Evolutionary conservation across 371 early-diverging fungal species (phyloP), one percentile per base, ranked within the genome.

Genomic region (Mortierella sp.): DNA sequence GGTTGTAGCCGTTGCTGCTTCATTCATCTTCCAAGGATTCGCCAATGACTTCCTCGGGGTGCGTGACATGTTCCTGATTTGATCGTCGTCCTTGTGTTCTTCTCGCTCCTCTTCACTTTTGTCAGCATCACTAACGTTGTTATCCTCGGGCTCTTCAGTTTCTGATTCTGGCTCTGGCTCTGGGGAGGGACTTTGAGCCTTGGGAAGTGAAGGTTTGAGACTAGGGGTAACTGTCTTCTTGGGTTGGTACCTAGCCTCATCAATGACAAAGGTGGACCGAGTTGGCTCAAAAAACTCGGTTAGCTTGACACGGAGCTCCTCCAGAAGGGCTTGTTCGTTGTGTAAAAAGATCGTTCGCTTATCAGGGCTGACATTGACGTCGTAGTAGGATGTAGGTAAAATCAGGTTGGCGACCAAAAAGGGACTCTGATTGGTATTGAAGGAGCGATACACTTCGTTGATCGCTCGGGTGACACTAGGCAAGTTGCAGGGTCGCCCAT

Each of bases 291-390:
- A 81, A 13, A 88, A 50, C 14, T 78, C 68, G 13, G 67, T 80
- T 1, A 91, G 60, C 22, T 80, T 67, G 28, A 81, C 80, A 55
- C 84, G 78, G 43, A 94, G 69, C 1, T 70, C 66, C 12, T 83
- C 85, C 0, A 90, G 51, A 17, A 96, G 28, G 31, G 46, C 55
- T 0, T 80, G 60, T 54, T 97, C 98, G 47, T 92, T 70, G 51
- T 95, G 92, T 4, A 98, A 59, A 56, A 95, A 82, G 6, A 97
- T 83, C 0, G 93, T 95, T 39, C 98, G 86, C 71, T 98, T 98
- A 73, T 98, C 95, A 6, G 98, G 98, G 17, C 94, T 95, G 27
- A 98, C 88, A 62, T 98, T 98, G 21, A 96, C 94, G 82, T 98
- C 98, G 72, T 84, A 86, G 14, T 66, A 62, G 54, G 79, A 83